Evolutionary conservation across 2,329 filamentous ascomycete species (phyloP).

Genomic region (Macrophomina tecta): DNA sequence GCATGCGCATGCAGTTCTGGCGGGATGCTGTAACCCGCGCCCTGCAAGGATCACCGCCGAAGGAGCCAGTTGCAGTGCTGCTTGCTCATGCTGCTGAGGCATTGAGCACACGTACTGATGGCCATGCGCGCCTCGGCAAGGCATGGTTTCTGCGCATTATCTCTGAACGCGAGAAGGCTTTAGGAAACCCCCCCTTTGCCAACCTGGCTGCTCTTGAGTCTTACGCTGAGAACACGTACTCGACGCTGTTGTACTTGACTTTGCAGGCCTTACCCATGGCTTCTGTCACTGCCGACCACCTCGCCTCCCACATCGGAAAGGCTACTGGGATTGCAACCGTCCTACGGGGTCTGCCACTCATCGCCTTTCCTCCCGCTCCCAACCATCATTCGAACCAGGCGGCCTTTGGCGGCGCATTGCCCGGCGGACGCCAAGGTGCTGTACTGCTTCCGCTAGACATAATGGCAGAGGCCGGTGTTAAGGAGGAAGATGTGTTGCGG

Average conservation of each 20-base stretch:
- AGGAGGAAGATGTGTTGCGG: constrained; percentile 88
- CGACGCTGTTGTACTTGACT: constrained; percentile 87
- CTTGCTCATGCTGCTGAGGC: constrained; percentile 74
- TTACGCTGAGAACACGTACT: constrained; percentile 95
- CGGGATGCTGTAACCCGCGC: constrained; percentile 80
- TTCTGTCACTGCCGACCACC: constrained; percentile 85
- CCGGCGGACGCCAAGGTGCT: constrained; percentile 61
- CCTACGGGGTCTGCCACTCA: constrained; percentile 82
- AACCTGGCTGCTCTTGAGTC: constrained; percentile 76
- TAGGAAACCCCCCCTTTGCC: constrained; percentile 82
- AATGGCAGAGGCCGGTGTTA: constrained; percentile 80
- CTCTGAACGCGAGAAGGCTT: constrained; percentile 78
- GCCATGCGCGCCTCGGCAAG: constrained; percentile 59
- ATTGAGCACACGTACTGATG: constrained; percentile 54
- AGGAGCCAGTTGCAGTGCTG: constrained; percentile 88
- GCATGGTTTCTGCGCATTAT: constrained; percentile 72
- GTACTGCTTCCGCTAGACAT: constrained; percentile 86
- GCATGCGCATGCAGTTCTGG: constrained; percentile 95
- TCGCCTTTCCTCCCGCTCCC: constrained; percentile 76
- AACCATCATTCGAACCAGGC: constrained; percentile 51
- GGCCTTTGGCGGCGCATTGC: constrained; percentile 43
- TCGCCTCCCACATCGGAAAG: constrained; percentile 95
- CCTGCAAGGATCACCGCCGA: constrained; percentile 78
- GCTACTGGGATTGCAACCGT: constrained; percentile 86
- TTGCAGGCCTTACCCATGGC: constrained; percentile 79